Conservation (phyloP, 495 filamentous ascomycete species). For the Penicillium robsamsonii region DNA sequence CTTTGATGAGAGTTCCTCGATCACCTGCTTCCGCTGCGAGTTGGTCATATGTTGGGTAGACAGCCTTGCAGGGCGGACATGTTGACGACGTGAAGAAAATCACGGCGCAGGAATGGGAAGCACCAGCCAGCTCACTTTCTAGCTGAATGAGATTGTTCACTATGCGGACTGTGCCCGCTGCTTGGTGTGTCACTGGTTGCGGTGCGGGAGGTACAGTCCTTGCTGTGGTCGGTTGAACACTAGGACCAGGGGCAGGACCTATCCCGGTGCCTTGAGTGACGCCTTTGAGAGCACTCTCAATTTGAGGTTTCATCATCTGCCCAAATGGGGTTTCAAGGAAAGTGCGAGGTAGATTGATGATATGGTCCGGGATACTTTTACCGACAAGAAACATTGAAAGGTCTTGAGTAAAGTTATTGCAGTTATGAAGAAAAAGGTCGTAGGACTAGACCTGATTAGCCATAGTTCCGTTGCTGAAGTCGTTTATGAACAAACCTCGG, state of each 20-base stretch:
- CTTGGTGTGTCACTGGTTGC: slow-evolving; percentile 18
- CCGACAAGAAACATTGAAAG: slow-evolving; percentile 89
- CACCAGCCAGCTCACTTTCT: slow-evolving; percentile 55
- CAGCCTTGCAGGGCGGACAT: slow-evolving; percentile 78
- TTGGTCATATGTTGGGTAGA: slow-evolving; percentile 81
- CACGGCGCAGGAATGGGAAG: slow-evolving; percentile 67
- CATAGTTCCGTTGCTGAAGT: not conserved
- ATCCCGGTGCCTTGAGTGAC: slow-evolving; percentile 57
- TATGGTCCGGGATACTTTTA: slow-evolving; percentile 81
- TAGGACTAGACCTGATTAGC: slow-evolving; percentile 59
- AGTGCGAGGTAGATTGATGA: slow-evolving; percentile 80
- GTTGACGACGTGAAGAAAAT: slow-evolving; percentile 92
- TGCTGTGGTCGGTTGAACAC: slow-evolving; percentile 23
- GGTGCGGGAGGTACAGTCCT: slow-evolving; percentile 20
- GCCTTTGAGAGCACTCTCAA: slow-evolving; percentile 70
- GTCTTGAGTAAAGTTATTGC: slow-evolving; percentile 98
- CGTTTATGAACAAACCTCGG: slow-evolving; percentile 55
- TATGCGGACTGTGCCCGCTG: slow-evolving; percentile 45
- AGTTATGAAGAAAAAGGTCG: slow-evolving; percentile 87
- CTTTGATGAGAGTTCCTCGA: slow-evolving; percentile 74
- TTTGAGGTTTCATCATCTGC: slow-evolving; percentile 79
- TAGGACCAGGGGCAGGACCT: slow-evolving; percentile 16
- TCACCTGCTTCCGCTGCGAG: slow-evolving; percentile 72
- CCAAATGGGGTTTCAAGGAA: slow-evolving; percentile 90
- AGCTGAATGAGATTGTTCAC: slow-evolving; percentile 57